These are phyloP conservation scores for Exophiala spinifera DNA, from an alignment of 2,329 filamentous ascomycete genomes.

Conservation along the genomic window DNA sequence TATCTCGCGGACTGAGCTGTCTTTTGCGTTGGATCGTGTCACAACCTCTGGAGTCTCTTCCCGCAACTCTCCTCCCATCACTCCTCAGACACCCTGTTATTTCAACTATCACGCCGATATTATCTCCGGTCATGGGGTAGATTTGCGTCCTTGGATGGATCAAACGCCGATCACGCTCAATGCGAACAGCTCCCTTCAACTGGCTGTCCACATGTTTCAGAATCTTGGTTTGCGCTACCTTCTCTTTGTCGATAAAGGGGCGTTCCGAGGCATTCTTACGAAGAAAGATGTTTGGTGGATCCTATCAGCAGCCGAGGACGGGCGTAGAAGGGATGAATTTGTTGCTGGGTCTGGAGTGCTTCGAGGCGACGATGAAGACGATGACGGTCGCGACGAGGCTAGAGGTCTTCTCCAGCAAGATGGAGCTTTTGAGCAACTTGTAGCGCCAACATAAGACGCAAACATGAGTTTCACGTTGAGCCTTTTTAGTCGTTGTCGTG, in stretches of 20 bases:
- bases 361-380: slow-evolving; percentile 13
- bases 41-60: slow-evolving; percentile 49
- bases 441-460: slow-evolving; percentile 1
- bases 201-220: slow-evolving; percentile 92
- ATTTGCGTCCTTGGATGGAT: slow-evolving; percentile 97
- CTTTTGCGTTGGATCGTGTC: slow-evolving; percentile 66
- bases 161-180: slow-evolving; percentile 93
- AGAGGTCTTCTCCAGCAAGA: slow-evolving; percentile 22
- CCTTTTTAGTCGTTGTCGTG: too few relatives aligned
- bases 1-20: slow-evolving; percentile 86
- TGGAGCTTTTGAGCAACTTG: slow-evolving; percentile 7
- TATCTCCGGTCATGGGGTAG: slow-evolving; percentile 73
- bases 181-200: slow-evolving; percentile 69
- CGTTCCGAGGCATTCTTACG: slow-evolving; percentile 79
- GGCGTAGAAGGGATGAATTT: slow-evolving; percentile 26
- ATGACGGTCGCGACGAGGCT: slow-evolving; percentile 22
- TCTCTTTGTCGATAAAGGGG: slow-evolving; percentile 77
- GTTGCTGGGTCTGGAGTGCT: slow-evolving; percentile 22
- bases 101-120: slow-evolving; percentile 81
- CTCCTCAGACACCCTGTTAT: slow-evolving; percentile 56
- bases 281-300: slow-evolving; percentile 98
- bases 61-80: slow-evolving; percentile 45
- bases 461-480: neutral
- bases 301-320: slow-evolving; percentile 70
- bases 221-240: slow-evolving; percentile 89